These are phyloP conservation scores for Petunia secreta DNA, from an alignment of 257 asterid genomes.

Conservation along the genomic window DNA sequence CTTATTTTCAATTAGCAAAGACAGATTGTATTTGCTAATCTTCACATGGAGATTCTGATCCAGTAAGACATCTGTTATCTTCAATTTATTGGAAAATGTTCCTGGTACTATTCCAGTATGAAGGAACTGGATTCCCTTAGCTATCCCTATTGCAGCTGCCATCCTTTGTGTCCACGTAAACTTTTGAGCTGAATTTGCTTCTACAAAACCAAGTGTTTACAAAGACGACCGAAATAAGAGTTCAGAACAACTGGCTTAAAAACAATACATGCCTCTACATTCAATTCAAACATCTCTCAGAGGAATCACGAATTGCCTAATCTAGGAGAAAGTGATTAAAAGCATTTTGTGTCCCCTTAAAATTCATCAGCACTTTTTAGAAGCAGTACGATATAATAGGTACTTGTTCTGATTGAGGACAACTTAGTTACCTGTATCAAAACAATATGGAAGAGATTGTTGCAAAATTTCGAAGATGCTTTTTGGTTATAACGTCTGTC, in stretches of 20 bases:
- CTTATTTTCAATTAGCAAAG: conserved; percentile 53
- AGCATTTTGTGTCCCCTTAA: background rate
- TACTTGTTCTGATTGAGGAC: background rate
- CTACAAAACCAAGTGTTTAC: conserved; percentile 37
- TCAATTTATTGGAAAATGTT: conserved; percentile 58
- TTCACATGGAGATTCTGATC: conserved; percentile 70
- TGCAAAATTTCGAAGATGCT: conserved; percentile 12
- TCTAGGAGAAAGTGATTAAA: background rate
- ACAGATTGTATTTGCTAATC: conserved; percentile 72
- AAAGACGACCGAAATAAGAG: background rate
- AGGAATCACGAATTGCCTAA: background rate
- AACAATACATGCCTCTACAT: background rate
- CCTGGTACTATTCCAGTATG: conserved; percentile 91
- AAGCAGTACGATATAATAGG: background rate
- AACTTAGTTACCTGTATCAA: background rate
- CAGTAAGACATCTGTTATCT: conserved; percentile 70
- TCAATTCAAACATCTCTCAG: background rate
- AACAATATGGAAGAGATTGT: background rate
- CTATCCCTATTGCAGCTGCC: conserved; percentile 72
- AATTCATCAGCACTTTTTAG: background rate
- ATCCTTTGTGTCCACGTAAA: conserved; percentile 73
- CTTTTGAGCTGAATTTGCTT: conserved; percentile 43
- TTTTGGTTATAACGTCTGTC: background rate
- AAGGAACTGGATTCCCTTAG: conserved; percentile 78
- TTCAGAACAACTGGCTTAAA: background rate